phyloP scores from a whole-genome alignment of 2,329 filamentous ascomycete genomes.

The Parafenestella ontariensis region DNA sequence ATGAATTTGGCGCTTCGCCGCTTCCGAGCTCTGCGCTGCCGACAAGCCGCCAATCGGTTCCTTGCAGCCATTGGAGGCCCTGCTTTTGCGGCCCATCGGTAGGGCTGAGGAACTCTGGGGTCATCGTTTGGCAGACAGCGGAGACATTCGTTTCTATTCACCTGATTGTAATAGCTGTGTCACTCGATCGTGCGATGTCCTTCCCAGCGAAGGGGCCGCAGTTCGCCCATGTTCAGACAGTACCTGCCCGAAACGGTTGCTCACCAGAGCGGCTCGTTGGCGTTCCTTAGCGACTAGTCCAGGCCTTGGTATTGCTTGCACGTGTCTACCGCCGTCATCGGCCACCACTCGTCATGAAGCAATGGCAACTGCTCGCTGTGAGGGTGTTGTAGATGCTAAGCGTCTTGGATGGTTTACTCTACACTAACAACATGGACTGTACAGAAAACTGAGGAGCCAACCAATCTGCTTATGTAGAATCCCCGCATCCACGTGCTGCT shows the following conservation, averaged over 20 bases:
- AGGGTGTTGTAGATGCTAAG: background rate
- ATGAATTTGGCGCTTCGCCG: background rate
- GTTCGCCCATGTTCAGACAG: background rate
- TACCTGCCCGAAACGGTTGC: background rate
- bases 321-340: background rate
- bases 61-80: slow-evolving; percentile 8
- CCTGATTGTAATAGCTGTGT: background rate
- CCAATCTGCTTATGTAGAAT: background rate
- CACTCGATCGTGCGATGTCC: background rate
- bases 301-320: background rate
- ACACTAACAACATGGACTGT: background rate
- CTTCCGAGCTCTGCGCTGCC: background rate
- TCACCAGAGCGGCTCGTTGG: background rate
- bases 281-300: slow-evolving; percentile 1
- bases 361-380: background rate
- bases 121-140: background rate
- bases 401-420: background rate
- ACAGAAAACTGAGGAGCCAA: background rate
- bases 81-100: slow-evolving; percentile 10
- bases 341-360: background rate
- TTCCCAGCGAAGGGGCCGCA: background rate
- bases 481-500: slow-evolving; percentile 11
- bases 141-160: background rate
- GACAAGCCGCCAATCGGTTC: slow-evolving; percentile 3
- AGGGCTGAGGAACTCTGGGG: slow-evolving; percentile 5